Conservation (phyloP, 352 stramenopile genomes). For the Pythium insidiosum region DNA sequence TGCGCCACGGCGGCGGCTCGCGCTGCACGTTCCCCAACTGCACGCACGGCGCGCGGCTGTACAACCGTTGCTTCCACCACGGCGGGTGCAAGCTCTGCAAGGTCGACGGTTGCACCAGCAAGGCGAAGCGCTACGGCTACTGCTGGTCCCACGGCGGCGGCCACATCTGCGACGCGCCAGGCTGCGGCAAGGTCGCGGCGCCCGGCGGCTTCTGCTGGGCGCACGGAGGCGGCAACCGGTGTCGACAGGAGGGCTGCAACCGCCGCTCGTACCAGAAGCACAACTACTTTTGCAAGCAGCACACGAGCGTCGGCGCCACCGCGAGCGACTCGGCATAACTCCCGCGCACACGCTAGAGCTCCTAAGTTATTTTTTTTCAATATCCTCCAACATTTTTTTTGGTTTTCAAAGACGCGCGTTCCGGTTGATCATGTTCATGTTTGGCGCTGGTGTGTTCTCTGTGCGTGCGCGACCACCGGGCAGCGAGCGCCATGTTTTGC, state of each 20-base stretch:
- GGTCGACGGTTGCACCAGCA: conserved; percentile 47
- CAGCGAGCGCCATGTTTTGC: too few relatives aligned
- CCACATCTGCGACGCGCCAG: conserved; percentile 40
- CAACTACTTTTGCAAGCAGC: conserved; percentile 64
- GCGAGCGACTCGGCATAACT: too few relatives aligned
- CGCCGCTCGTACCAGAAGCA: conserved; percentile 61
- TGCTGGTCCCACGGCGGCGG: conserved; percentile 63
- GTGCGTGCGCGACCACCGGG: too few relatives aligned
- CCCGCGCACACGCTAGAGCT: too few relatives aligned
- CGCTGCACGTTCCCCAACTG: conserved; percentile 51
- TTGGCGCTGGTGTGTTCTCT: too few relatives aligned
- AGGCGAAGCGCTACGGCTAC: conserved; percentile 64
- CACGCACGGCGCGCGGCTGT: conserved; percentile 43
- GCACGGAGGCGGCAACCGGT: conserved; percentile 63
- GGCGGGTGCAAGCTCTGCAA: conserved; percentile 60
- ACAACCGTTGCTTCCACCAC: conserved; percentile 64
- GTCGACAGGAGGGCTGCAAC: conserved; percentile 60
- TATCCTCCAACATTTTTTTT: too few relatives aligned
- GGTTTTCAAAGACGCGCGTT: too few relatives aligned
- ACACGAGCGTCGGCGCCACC: conserved; percentile 14
- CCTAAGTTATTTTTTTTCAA: too few relatives aligned
- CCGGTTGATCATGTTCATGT: too few relatives aligned
- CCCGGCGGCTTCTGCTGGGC: conserved; percentile 62
- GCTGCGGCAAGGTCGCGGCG: conserved; percentile 57
- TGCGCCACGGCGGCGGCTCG: conserved; percentile 44